Conservation (phyloP, 441 rosid genomes). For the Populus hybrid region DNA sequence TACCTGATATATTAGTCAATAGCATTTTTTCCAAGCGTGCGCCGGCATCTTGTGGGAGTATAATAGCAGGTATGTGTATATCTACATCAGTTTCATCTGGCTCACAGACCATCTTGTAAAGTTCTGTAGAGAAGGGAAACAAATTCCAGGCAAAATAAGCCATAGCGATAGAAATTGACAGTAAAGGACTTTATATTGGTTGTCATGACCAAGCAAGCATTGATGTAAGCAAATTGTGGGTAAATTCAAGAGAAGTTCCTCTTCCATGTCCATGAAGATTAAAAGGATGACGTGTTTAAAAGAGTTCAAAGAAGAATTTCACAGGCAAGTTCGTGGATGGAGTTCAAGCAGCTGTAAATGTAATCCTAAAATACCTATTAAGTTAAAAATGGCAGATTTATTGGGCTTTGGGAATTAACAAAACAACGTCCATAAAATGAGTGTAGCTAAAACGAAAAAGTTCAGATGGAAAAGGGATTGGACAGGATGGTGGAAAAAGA, state of each 20-base stretch:
- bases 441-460: neutral
- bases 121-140: slow-evolving; percentile 45
- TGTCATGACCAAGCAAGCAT: neutral
- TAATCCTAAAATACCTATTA: neutral
- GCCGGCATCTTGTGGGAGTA: slow-evolving; percentile 99
- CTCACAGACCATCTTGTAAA: slow-evolving; percentile 99
- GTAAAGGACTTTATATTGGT: neutral
- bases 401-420: neutral
- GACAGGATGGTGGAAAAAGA: neutral
- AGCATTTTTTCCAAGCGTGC: slow-evolving; percentile 68
- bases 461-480: neutral
- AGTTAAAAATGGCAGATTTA: neutral
- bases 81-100: slow-evolving; percentile 94
- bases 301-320: neutral
- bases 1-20: slow-evolving; percentile 59
- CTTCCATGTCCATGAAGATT: neutral
- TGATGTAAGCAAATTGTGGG: neutral
- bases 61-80: slow-evolving; percentile 80
- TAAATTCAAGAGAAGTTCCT: neutral
- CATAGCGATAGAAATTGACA: neutral
- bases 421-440: neutral
- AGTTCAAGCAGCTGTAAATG: neutral
- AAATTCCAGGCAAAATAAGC: slow-evolving; percentile 5
- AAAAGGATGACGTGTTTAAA: neutral
- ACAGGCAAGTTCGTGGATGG: neutral